Evolutionary conservation across 2,329 filamentous ascomycete species (phyloP).

Genomic region (Claviceps pusilla): DNA sequence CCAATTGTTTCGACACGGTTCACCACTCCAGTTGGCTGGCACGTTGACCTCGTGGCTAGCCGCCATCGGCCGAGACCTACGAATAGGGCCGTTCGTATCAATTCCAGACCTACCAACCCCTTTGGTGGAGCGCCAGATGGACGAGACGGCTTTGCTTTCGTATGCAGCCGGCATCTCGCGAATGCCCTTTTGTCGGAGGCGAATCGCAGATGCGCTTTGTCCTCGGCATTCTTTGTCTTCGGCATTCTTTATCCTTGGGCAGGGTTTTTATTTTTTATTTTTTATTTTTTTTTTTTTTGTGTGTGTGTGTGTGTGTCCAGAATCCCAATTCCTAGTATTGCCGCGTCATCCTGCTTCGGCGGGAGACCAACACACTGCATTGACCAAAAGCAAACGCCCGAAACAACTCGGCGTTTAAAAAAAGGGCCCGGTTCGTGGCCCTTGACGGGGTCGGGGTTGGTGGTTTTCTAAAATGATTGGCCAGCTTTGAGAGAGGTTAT

Average conservation of each 20-base stretch:
- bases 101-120: no score
- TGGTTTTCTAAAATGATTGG: slow-evolving; percentile 11
- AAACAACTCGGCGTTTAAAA: neutral
- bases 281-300: no score
- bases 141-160: no score
- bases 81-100: neutral
- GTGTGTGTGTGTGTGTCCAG: no score
- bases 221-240: no score
- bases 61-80: slow-evolving; percentile 10
- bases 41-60: slow-evolving; percentile 1
- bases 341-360: neutral
- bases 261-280: no score
- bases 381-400: neutral
- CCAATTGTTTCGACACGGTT: neutral
- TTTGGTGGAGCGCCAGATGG: no score
- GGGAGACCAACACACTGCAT: neutral
- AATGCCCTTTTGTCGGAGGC: neutral
- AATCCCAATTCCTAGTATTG: no score
- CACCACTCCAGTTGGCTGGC: neutral
- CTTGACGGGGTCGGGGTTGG: neutral
- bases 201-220: neutral
- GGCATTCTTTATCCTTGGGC: no score
- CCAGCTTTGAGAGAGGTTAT: neutral
- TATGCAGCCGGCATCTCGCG: neutral
- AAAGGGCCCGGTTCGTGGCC: neutral